Base-by-base conservation (phyloP, 345 rosid species). In the Eutrema heterophyllum region DNA sequence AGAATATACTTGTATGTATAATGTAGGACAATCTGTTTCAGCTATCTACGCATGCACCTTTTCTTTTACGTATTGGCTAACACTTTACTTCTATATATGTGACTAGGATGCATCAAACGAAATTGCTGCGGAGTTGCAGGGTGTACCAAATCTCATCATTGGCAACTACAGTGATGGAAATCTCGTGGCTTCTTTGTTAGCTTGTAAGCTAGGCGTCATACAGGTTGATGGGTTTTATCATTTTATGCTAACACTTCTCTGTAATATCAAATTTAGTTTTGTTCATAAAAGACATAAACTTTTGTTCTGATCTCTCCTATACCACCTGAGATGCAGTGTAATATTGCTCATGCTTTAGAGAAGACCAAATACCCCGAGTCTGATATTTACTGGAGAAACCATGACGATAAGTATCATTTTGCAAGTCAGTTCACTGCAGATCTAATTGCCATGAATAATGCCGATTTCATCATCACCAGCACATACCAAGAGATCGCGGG, bases 151-250 rank as follows among this genome's bases (percentile, higher is more conserved):
- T 78, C 78, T 85, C 70, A 83, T 85, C 63, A 80, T 83, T 74
- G 89, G 89, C 7, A 85, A 83, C 80, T 85, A 85, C 58, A 85
- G 84, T 62, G 86, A 85, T 71, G 85, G 87, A 52, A 85, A 85
- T 71, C 84, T 85, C 9, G 89, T 83, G 53, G 86, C 85, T 43
- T 58, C 85, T 49, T 71, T 85, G 85, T 64, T 83, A 68, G 80
- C 89, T 15, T 68, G 53, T 67, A 85, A 81, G 80, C 75, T 83
- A 53, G 89, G 89, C 41, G 77, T 78, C 66, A 83, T 81, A 54
- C 84, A 83, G 86, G 86, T 72, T 43, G 44, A 11, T 40, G 16
- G 15, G n/a, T 33, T 29, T 29, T 29, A 21, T 21, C 24, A 21
- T 33, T 33, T 61, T 44, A 52, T 55, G 24, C 13, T 49, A 43